Conservation (phyloP, 148 eudicot species). For the Diospyros lotus region DNA sequence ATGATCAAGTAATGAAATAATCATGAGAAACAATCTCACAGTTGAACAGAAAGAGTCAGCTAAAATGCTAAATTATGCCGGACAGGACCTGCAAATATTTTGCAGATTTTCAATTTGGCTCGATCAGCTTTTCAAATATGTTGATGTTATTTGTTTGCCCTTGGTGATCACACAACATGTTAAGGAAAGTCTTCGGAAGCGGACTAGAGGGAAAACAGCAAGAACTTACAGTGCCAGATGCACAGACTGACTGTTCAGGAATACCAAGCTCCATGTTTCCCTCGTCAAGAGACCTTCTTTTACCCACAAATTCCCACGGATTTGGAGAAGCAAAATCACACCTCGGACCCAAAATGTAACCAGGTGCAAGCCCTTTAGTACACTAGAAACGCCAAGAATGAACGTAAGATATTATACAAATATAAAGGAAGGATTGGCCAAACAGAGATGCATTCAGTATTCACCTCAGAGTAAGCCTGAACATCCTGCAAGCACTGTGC, state of each 20-base stretch:
- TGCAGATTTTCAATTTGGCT: not conserved
- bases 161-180: no score
- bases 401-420: not conserved
- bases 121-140: not conserved
- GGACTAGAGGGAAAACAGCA: not conserved
- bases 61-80: no score
- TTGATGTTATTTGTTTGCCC: no score
- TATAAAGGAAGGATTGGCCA: not conserved
- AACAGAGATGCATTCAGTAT: not conserved
- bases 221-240: conserved; percentile 18
- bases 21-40: no score
- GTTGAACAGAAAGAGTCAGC: no score
- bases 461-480: conserved; percentile 22
- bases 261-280: not conserved
- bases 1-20: no score
- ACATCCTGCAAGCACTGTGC: conserved; percentile 16
- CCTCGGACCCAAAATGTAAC: conserved; percentile 17
- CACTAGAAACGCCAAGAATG: conserved; percentile 10
- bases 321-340: conserved; percentile 17
- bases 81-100: no score
- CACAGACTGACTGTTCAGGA: conserved; percentile 6
- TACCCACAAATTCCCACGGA: not conserved
- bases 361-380: conserved; percentile 10
- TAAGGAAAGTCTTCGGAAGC: no score
- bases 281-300: conserved; percentile 15